Base-by-base conservation (phyloP, 2,329 filamentous ascomycete genomes). In the Cadophora luteo-olivacea region DNA sequence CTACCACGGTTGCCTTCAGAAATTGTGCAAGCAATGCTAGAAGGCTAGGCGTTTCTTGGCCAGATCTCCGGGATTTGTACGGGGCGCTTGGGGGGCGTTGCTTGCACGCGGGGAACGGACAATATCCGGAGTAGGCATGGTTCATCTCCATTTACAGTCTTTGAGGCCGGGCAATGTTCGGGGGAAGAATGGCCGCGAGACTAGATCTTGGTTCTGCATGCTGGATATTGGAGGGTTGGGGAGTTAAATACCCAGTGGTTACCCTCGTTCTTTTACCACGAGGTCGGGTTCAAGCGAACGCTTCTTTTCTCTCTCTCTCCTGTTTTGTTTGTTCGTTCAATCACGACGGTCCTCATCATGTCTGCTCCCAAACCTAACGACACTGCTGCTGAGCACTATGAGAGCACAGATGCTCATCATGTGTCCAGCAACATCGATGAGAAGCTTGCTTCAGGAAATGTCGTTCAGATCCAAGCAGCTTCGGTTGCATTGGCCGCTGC, bases 401-500 rank as follows among this genome's bases (percentile, higher is more conserved):
- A 72, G 29, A 64, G 54, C 5, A 45, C 49, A 7, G 41, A 58
- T 41, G 25, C 41, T 12, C 55, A 58, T 1, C 32, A 58, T 22
- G 33, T 58, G n/a, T 58, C 33, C 6, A 58, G 32, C n/a, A 38
- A 58, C 32, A 45, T 72, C 4, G 69, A 73, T 29, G 70, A 71
- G 51, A 73, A 75, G 54, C 51, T 70, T 55, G 63, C 51, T 4
- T 33, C 38, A n/a, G 70, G 67, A 22, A 72, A 75, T 54, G 69
- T 73, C 24, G 66, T 29, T 4, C 73, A 81, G 66, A 75, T 82
- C 38, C 77, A 79, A 61, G 75, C 80, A 25, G 78, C 79, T 22
- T 81, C 80, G 1, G 76, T 76, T 0, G 78, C 77, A 8, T 69
- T 80, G 41, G 76, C 78, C 2, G 75, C 78, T 57, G 78, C 78